These are phyloP conservation scores for Linaria vulgaris DNA, from an alignment of 257 asterid genomes.

Conservation along the genomic window DNA sequence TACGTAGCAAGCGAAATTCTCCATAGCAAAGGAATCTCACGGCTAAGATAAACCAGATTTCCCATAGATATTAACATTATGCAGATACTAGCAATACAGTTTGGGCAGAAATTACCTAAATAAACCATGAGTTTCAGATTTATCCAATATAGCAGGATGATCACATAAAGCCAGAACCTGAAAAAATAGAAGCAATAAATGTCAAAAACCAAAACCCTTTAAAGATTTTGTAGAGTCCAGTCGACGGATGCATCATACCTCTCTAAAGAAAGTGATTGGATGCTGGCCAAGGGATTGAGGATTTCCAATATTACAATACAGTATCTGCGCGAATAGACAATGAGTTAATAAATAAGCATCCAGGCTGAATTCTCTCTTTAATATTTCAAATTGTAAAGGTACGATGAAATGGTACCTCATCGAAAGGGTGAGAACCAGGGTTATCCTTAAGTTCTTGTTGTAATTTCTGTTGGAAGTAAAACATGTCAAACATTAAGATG, in stretches of 20 bases:
- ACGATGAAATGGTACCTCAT: constrained; percentile 43
- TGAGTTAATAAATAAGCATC: constrained; percentile 7
- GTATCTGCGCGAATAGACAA: constrained; percentile 60
- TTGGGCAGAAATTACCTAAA: constrained; percentile 59
- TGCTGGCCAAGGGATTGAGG: constrained; percentile 97
- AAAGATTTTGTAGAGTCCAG: no score
- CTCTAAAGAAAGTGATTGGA: constrained; percentile 94
- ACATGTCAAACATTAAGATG: constrained; percentile 11
- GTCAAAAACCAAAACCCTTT: constrained; percentile 20
- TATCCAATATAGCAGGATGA: constrained; percentile 90
- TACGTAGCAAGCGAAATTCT: no score
- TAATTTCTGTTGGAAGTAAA: constrained; percentile 40
- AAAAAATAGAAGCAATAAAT: constrained; percentile 9
- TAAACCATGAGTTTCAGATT: constrained; percentile 76
- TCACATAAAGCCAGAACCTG: constrained; percentile 97
- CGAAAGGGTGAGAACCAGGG: constrained; percentile 53
- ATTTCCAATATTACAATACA: constrained; percentile 92
- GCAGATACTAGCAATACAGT: background rate
- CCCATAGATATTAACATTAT: no score
- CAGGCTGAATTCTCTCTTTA: background rate
- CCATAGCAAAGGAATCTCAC: no score
- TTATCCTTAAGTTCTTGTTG: constrained; percentile 50
- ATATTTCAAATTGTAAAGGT: background rate
- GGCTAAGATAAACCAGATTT: no score
- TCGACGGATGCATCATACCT: constrained; percentile 41